Evolutionary conservation across 768 basidiomycete genomes (phyloP).

Genomic region (Favolaschia claudopus): DNA sequence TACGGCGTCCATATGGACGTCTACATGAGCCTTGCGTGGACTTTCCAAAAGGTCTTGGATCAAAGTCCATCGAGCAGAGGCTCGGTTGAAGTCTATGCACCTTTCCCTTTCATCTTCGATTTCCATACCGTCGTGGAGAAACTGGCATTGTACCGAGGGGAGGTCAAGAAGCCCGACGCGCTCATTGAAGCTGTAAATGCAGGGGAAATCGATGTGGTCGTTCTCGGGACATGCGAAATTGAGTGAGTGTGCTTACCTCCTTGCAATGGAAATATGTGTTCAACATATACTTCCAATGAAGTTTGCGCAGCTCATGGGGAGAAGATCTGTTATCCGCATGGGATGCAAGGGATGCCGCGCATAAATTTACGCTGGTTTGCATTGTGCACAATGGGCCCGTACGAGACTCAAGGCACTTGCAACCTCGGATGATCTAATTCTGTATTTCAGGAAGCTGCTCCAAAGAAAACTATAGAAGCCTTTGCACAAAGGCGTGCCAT

Average conservation of each 20-base stretch:
- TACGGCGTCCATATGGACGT: slow-evolving; percentile 48
- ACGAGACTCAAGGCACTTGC: background rate
- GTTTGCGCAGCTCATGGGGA: slow-evolving; percentile 34
- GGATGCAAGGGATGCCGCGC: slow-evolving; percentile 40
- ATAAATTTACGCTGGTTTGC: slow-evolving; percentile 52
- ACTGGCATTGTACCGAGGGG: slow-evolving; percentile 39
- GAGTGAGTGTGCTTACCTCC: slow-evolving; percentile 50
- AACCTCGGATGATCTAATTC: background rate
- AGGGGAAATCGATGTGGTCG: slow-evolving; percentile 43
- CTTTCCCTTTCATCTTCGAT: slow-evolving; percentile 37
- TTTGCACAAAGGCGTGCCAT: slow-evolving; percentile 48
- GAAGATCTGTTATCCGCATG: slow-evolving; percentile 41
- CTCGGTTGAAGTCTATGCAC: slow-evolving; percentile 40
- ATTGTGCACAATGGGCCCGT: slow-evolving; percentile 47
- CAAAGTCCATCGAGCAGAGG: slow-evolving; percentile 23
- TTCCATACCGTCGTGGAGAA: slow-evolving; percentile 43
- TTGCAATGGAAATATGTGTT: too few relatives aligned
- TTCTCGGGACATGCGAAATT: slow-evolving; percentile 53
- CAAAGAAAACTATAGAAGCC: slow-evolving; percentile 40
- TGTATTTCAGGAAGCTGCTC: slow-evolving; percentile 32
- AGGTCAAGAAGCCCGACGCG: slow-evolving; percentile 31
- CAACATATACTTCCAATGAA: too few relatives aligned
- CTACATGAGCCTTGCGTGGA: slow-evolving; percentile 44
- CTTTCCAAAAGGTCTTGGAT: slow-evolving; percentile 38
- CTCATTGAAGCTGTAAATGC: slow-evolving; percentile 37